phyloP scores from a whole-genome alignment of 208 protist genomes.

The Leishmania major region DNA sequence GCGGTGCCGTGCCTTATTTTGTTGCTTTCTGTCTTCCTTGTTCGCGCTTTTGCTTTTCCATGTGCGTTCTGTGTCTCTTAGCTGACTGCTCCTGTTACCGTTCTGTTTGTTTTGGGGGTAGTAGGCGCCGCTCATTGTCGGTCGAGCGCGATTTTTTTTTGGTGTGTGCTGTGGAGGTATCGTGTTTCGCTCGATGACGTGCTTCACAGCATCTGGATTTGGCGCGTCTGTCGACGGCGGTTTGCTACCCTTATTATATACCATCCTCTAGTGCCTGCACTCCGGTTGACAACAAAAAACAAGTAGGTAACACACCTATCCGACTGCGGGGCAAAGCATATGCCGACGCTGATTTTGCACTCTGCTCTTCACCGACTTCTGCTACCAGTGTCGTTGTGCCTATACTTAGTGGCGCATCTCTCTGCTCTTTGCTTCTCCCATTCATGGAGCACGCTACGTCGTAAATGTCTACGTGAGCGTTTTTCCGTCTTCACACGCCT shows the following conservation, averaged over 20 bases:
- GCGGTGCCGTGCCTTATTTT: neutral
- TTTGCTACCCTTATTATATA: no score
- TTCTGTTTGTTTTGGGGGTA: neutral
- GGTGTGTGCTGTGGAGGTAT: no score
- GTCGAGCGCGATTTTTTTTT: neutral
- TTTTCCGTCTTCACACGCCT: no score
- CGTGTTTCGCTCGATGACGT: neutral
- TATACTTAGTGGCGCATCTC: no score
- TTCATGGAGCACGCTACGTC: no score
- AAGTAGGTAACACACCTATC: neutral
- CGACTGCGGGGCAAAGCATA: neutral
- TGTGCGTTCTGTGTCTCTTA: neutral
- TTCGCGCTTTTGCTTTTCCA: neutral
- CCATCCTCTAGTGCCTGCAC: neutral
- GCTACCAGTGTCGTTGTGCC: neutral
- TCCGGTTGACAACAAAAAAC: neutral
- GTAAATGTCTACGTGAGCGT: neutral
- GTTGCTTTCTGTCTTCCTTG: neutral
- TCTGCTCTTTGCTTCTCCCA: neutral
- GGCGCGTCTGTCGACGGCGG: neutral
- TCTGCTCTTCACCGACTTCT: neutral
- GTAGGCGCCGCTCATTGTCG: neutral
- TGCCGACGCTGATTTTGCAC: no score
- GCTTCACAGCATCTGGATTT: neutral
- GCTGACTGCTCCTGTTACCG: neutral